Conservation (phyloP, 208 protist species). For the Kentomonas sorsogonicus region DNA sequence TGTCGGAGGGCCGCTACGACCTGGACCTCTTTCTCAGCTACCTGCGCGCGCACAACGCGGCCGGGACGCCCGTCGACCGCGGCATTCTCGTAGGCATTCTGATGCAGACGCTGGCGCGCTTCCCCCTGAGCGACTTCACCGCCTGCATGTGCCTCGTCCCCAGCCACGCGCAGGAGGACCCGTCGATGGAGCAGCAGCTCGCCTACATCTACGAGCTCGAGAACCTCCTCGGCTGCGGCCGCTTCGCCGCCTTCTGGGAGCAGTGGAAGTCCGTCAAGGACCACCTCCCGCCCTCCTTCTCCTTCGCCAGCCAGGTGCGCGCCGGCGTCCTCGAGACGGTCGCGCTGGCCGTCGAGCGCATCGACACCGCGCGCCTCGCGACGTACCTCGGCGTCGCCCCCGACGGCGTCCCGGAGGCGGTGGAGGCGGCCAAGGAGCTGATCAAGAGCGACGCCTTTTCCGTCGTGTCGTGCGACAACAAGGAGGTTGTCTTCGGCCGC, state of each 20-base stretch:
- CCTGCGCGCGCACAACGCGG: conserved; percentile 58
- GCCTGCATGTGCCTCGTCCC: conserved; percentile 83
- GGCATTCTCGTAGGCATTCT: conserved; percentile 70
- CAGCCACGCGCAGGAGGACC: conserved; percentile 71
- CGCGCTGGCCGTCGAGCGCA: conserved; percentile 54
- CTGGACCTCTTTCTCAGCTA: conserved; percentile 76
- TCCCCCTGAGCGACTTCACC: conserved; percentile 81
- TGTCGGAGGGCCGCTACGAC: conserved; percentile 80
- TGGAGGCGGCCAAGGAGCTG: conserved; percentile 63
- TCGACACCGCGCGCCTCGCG: conserved; percentile 40
- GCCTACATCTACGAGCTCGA: conserved; percentile 84
- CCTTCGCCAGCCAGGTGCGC: conserved; percentile 74
- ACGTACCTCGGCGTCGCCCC: conserved; percentile 48
- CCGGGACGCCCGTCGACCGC: conserved; percentile 69
- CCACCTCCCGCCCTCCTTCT: conserved; percentile 61
- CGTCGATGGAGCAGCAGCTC: conserved; percentile 72
- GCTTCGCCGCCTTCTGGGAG: conserved; percentile 76
- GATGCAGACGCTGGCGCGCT: conserved; percentile 78
- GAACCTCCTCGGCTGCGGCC: conserved; percentile 78
- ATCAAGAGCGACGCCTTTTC: conserved; percentile 31
- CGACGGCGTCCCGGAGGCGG: conserved; percentile 36
- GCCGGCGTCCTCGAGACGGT: conserved; percentile 74
- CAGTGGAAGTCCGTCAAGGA: conserved; percentile 63
- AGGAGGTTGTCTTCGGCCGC: conserved; percentile 49
- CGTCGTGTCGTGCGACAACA: conserved; percentile 36